phyloP scores from a whole-genome alignment of 257 asterid genomes.

The Solanum appendiculatum region DNA sequence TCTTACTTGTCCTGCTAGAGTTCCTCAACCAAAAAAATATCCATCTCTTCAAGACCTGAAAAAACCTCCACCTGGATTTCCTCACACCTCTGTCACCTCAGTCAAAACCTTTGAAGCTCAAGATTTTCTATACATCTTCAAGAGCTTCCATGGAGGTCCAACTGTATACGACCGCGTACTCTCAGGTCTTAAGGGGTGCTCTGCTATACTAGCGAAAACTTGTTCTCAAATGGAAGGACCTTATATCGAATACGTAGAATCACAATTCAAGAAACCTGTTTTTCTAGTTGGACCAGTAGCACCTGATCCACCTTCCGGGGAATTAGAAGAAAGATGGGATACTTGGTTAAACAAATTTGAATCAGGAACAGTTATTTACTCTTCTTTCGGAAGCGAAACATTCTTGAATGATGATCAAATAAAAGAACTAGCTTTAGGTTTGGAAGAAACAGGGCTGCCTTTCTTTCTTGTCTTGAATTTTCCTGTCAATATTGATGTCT shows the following conservation, averaged over 20 bases:
- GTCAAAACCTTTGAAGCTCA: conserved; percentile 32
- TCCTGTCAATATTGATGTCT: conserved; percentile 8
- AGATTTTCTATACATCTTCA: conserved; percentile 37
- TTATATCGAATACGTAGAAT: conserved; percentile 26
- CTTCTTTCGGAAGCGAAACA: conserved; percentile 58
- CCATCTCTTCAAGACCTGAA: conserved; percentile 31
- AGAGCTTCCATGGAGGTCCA: conserved; percentile 24
- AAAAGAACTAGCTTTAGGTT: conserved; percentile 28
- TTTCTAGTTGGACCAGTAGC: conserved; percentile 36
- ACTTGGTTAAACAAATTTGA: conserved; percentile 24
- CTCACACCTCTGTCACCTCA: conserved; percentile 22
- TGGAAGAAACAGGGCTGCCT: conserved; percentile 36
- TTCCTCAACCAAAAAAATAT: conserved; percentile 3
- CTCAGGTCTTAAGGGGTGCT: conserved; percentile 27
- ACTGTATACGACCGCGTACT: conserved; percentile 34
- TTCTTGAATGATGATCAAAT: conserved; percentile 31
- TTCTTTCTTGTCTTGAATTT: conserved; percentile 40
- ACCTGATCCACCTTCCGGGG: conserved; percentile 22
- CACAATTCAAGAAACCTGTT: conserved; percentile 36
- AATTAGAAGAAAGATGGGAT: conserved; percentile 26
- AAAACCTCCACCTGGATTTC: conserved; percentile 38
- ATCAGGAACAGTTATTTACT: conserved; percentile 23
- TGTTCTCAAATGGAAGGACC: conserved; percentile 43
- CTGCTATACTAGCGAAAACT: conserved; percentile 42
- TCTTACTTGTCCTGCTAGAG: conserved; percentile 32